Evolutionary conservation across 1,139 yeast genomes (phyloP).

Genomic region (Hyphopichia wangnamkhiaoensis): DNA sequence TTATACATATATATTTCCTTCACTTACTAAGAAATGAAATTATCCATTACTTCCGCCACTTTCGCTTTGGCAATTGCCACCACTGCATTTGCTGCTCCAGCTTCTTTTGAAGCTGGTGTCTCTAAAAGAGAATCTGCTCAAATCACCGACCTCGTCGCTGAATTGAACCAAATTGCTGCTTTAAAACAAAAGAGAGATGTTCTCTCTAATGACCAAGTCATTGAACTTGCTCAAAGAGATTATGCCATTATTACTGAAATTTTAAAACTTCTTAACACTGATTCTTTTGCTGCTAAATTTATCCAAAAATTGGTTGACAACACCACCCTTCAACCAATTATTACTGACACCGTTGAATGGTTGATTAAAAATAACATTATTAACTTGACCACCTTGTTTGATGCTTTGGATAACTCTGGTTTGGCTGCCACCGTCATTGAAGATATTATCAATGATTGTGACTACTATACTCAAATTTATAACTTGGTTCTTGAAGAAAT

Average conservation of each 20-base stretch:
- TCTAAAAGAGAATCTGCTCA: conserved; percentile 33
- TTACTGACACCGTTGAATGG: conserved; percentile 28
- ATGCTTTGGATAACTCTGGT: conserved; percentile 46
- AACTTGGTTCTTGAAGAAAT: conserved; percentile 35
- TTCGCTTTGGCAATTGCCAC: conserved; percentile 34
- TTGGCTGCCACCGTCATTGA: conserved; percentile 41
- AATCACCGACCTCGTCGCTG: conserved; percentile 29
- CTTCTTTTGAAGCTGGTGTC: conserved; percentile 22
- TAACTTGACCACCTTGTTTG: conserved; percentile 40
- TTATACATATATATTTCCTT: not conserved
- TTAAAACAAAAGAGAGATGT: conserved; percentile 35
- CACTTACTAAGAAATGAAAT: conserved; percentile 31
- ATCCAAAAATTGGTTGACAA: conserved; percentile 36
- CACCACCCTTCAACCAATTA: conserved; percentile 31
- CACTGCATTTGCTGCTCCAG: conserved; percentile 38
- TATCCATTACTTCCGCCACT: conserved; percentile 30
- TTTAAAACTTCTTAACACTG: conserved; percentile 38
- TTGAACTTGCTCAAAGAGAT: conserved; percentile 39
- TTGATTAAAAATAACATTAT: conserved; percentile 36
- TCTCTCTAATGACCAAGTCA: conserved; percentile 14
- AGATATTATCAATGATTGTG: conserved; percentile 41
- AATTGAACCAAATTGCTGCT: conserved; percentile 27
- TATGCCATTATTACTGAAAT: conserved; percentile 44
- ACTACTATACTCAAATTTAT: conserved; percentile 43
- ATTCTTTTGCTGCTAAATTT: conserved; percentile 42